Base-by-base conservation (phyloP, 1,284 basidiomycete species). In the Tilletia indica region DNA sequence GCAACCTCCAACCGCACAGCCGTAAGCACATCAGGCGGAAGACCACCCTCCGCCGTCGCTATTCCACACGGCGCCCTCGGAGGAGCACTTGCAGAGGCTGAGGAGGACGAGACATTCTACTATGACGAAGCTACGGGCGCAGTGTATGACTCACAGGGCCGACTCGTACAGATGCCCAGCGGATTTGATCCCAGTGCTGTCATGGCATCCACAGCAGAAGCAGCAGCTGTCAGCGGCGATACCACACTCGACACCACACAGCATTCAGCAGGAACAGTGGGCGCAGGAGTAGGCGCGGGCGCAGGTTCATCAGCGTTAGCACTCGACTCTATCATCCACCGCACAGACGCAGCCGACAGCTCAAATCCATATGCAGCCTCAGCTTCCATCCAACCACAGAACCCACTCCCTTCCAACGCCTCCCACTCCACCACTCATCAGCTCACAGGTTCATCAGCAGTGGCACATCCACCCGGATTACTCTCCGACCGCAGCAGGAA, bases 121-220 rank as follows among this genome's bases (percentile, higher is more conserved):
- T 79, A 74, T 61, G 80, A 82, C 58, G 77, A 82, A 56, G 76
- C 77, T 8, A 82, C 80, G 25, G 80, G 80, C 12, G 79, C 78
- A 3, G 78, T 82, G 14, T 82, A 82, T 48, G 80, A 82, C 45
- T 71, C 77, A 0, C 75, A 77, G 56, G 80, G 80, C 48, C 67
- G 77, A 14, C 74, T 80, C 16, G 80, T 82, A 34, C 70, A 80
- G 49, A 75, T 80, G 56, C 75, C 75, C 5, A 16, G 68, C n/a
- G 72, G 66, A 14, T 69, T 71, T 49, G 71, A 76, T 47, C 42
- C 74, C n/a, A 48, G 67, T 11, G 51, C 49, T 25, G 48, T 68
- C 25, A 64, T 51, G 16, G 31, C n/a, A 12, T 36, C 67, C 49
- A 36, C 58, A 64, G 14, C 58, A 19, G 9, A 25, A 38, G 63